Conservation (phyloP, 148 eudicot genomes). For the Camellia lanceoleosa region DNA sequence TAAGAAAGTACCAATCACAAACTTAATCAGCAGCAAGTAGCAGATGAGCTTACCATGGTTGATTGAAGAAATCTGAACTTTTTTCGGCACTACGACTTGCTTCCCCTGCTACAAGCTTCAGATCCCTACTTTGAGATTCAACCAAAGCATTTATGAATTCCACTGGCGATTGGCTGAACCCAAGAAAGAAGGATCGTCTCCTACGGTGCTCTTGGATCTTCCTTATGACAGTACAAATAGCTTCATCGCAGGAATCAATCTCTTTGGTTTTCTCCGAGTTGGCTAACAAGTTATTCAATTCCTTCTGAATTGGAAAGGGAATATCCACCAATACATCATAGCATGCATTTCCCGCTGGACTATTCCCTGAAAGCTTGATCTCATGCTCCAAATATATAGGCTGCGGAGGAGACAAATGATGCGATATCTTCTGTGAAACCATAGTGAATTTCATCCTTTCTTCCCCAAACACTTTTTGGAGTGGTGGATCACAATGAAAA, state of each 20-base stretch:
- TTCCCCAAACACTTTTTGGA: constrained; percentile 82
- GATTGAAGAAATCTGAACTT: constrained; percentile 86
- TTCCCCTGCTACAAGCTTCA: constrained; percentile 79
- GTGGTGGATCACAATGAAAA: constrained; percentile 81
- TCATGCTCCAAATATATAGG: constrained; percentile 85
- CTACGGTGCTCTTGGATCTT: constrained; percentile 88
- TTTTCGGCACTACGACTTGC: constrained; percentile 69
- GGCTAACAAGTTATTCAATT: constrained; percentile 67
- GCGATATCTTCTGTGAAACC: constrained; percentile 77
- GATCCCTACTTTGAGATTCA: constrained; percentile 86
- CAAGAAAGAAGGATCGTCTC: constrained; percentile 87
- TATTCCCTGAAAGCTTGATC: constrained; percentile 74
- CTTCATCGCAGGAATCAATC: constrained; percentile 82
- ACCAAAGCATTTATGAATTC: constrained; percentile 82
- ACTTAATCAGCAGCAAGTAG: neutral
- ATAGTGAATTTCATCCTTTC: constrained; percentile 73
- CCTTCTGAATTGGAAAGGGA: constrained; percentile 88
- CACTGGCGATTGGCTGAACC: constrained; percentile 91
- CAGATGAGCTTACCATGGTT: constrained; percentile 64
- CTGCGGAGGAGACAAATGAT: constrained; percentile 76
- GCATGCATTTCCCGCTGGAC: constrained; percentile 80
- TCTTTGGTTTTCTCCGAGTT: constrained; percentile 88
- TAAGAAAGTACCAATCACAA: neutral
- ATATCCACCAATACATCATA: constrained; percentile 91
- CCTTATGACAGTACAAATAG: constrained; percentile 73